Percentiles rank a stretch among this genome's conserved stretches.
phyloP scores from a whole-genome alignment of 1,284 basidiomycete genomes.

The Ceratorhiza oryzae-sativae region DNA sequence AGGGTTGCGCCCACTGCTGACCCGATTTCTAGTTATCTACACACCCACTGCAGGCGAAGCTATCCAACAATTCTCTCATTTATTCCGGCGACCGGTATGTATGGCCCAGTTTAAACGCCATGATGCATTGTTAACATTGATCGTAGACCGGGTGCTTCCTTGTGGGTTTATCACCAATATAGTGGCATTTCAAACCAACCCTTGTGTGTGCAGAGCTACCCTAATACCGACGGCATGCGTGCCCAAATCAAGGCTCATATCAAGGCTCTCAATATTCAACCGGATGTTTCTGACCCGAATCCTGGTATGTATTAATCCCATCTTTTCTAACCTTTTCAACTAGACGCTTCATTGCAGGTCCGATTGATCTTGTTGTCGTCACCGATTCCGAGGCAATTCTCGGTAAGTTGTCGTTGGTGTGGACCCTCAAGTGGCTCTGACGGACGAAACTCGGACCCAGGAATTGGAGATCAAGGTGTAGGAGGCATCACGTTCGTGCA shows the following conservation, averaged over 20 bases:
- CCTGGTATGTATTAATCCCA: constrained; percentile 47
- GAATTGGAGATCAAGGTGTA: constrained; percentile 64
- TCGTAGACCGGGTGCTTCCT: constrained; percentile 52
- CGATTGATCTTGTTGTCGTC: constrained; percentile 75
- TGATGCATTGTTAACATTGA: constrained; percentile 73
- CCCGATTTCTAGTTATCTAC: constrained; percentile 52
- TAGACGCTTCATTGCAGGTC: constrained; percentile 51
- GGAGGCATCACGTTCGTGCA: constrained; percentile 55
- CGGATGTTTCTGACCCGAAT: constrained; percentile 38
- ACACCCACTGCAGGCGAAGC: constrained; percentile 65
- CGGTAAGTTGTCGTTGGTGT: constrained; percentile 47
- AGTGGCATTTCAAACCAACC: constrained; percentile 45
- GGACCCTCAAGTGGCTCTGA: constrained; percentile 42
- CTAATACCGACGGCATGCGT: constrained; percentile 55
- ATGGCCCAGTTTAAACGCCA: constrained; percentile 65
- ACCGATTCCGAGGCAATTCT: constrained; percentile 85
- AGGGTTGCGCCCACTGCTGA: constrained; percentile 49
- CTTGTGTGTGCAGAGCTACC: constrained; percentile 63
- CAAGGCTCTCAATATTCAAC: constrained; percentile 46
- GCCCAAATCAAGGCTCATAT: constrained; percentile 52
- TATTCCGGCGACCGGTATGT: constrained; percentile 71
- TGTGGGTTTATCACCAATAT: not conserved
- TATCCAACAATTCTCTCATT: constrained; percentile 79
- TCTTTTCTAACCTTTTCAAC: constrained; percentile 51
- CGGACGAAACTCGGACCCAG: constrained; percentile 25